Percentiles rank a stretch among this genome's conserved stretches.
Evolutionary conservation across 2,329 filamentous ascomycete species (phyloP).

Genomic region (Geosmithia flava): DNA sequence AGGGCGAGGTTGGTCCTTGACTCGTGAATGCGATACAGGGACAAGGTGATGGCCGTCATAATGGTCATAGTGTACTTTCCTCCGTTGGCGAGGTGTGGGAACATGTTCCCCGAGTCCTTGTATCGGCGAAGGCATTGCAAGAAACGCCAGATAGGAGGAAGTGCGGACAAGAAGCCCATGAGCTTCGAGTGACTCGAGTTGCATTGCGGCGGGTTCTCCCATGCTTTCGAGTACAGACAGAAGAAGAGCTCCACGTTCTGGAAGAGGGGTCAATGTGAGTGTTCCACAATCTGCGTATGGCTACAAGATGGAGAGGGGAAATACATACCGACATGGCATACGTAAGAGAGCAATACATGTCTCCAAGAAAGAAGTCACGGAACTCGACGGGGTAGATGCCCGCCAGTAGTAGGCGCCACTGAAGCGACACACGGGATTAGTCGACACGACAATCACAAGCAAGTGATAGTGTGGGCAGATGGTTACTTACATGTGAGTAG

Average conservation of each 20-base stretch:
- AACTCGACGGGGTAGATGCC: slow-evolving; percentile 92
- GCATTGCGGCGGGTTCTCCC: slow-evolving; percentile 63
- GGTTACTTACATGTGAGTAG: slow-evolving; percentile 64
- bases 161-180: slow-evolving; percentile 70
- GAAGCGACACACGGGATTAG: not conserved
- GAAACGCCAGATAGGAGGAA: slow-evolving; percentile 84
- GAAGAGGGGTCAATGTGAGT: not conserved
- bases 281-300: not conserved
- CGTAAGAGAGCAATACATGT: slow-evolving; percentile 93
- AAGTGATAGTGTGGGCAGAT: not conserved
- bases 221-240: slow-evolving; percentile 74
- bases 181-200: slow-evolving; percentile 77
- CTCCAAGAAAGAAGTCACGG: slow-evolving; percentile 91
- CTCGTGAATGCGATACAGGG: slow-evolving; percentile 67
- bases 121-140: slow-evolving; percentile 88
- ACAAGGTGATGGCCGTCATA: slow-evolving; percentile 63
- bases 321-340: slow-evolving; percentile 72
- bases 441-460: not conserved
- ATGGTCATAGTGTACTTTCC: slow-evolving; percentile 87
- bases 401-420: slow-evolving; percentile 78
- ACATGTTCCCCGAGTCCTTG: slow-evolving; percentile 71
- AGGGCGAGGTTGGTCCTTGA: slow-evolving; percentile 45
- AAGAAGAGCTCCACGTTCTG: slow-evolving; percentile 90
- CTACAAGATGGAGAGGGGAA: not conserved
- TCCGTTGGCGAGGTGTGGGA: slow-evolving; percentile 85